A percentile compares a stretch with the other conserved stretches of the same genome.
Conservation (phyloP, 495 filamentous ascomycete genomes). For the Tetracladium setigerum region DNA sequence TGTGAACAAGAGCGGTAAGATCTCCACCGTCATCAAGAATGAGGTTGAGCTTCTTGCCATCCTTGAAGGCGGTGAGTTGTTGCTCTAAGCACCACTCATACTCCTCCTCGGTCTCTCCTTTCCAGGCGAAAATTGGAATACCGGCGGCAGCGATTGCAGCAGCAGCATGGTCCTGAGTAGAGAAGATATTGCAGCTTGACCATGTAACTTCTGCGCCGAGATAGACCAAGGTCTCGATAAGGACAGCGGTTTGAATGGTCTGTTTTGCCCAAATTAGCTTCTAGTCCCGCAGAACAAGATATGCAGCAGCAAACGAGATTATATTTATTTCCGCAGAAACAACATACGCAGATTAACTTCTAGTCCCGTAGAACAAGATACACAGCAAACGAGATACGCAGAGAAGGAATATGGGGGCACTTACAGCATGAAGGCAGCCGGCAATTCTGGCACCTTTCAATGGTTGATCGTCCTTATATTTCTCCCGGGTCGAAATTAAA, state of each 20-base stretch:
- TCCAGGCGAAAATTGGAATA: background rate
- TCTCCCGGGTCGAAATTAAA: conserved; percentile 87
- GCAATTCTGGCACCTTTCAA: conserved; percentile 78
- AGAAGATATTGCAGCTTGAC: conserved; percentile 99
- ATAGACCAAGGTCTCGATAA: conserved; percentile 91
- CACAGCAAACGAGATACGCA: too few species aligned
- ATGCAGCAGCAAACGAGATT: too few species aligned
- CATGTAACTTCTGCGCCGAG: conserved; percentile 98
- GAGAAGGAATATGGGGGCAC: background rate
- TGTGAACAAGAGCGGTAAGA: conserved; percentile 90
- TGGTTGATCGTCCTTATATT: conserved; percentile 91
- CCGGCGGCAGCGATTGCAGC: conserved; percentile 88
- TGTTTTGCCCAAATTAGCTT: background rate
- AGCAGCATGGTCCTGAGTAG: conserved; percentile 95
- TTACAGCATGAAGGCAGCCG: conserved; percentile 92
- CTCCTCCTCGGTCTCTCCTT: conserved; percentile 98
- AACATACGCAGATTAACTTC: too few species aligned
- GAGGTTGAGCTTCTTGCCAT: conserved; percentile 91
- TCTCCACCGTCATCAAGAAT: conserved; percentile 99
- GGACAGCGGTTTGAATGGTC: conserved; percentile 89
- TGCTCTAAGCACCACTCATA: conserved; percentile 99
- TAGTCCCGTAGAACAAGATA: too few species aligned
- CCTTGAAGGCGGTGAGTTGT: conserved; percentile 94
- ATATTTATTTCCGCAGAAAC: too few species aligned
- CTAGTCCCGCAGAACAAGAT: too few species aligned